Evolutionary conservation across 2,329 filamentous ascomycete genomes (phyloP), one percentile per base, ranked within the genome.

Genomic region (Hansfordia pulvinata): DNA sequence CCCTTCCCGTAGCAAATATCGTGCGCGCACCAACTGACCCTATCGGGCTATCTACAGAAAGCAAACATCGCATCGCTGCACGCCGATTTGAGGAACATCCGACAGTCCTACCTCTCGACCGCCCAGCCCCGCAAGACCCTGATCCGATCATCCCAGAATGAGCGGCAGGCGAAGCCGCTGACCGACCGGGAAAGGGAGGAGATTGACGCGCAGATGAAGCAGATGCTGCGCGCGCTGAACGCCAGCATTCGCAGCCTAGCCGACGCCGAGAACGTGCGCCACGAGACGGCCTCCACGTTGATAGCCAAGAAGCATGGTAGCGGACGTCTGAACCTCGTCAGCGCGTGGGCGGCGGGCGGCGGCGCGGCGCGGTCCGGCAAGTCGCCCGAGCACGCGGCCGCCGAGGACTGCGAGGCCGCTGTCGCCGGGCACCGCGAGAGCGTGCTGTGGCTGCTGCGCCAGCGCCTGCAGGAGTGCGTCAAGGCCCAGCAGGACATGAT

Each of bases 51-150:
- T 8, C 23, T 24, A 17, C 44, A 93, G 85, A 90, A 93, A 48
- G 69, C 75, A 6, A 84, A 92, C 48, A 92, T 96, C 34, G 57
- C 69, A 34, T 82, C 78, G 26, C 72, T 98, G 19, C 76, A 84
- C 41, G 60, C 60, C 38, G 83, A 94, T 44, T 76, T 98, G 12
- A 74, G 72, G 46, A 72, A 76, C 32, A 84, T 93, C 43, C 81
- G 88, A 32, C 82, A 85, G 41, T 75, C 85, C 32, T 98, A 98
- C 56, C 80, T 98, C 27, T 90, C 86, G 17, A 85, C 79, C 13
- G 72, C 77, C 5, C 68, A 70, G 35, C 69, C 76, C 13, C 69
- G 74, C 36, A 56, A 64, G 46, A 53, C 62, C 25, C 61, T 70
- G 35, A 58, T 61, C 16, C 56, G 58, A 29, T 48, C 44, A 19